Conservation (phyloP, 352 stramenopile species). For the Phytophthora tentaculata region DNA sequence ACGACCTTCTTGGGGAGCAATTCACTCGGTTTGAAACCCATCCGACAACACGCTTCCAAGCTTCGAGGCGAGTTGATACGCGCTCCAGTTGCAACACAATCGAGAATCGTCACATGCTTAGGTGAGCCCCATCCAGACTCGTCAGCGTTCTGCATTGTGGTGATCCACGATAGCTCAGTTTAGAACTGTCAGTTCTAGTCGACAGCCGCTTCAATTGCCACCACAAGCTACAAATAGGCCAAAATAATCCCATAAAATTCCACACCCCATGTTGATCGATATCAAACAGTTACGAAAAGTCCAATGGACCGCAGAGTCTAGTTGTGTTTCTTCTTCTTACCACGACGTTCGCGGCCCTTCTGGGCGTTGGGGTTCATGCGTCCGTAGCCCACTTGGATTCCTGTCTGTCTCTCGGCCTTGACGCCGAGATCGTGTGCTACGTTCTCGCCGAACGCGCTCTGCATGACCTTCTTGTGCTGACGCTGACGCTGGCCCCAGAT, state of each 20-base stretch:
- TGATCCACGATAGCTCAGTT: constrained; percentile 11
- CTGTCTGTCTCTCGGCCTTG: constrained; percentile 90
- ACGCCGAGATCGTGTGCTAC: constrained; percentile 94
- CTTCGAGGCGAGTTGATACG: constrained; percentile 68
- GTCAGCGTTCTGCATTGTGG: constrained; percentile 15
- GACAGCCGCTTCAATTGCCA: constrained; percentile 2
- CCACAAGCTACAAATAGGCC: constrained; percentile 23
- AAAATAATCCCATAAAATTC: constrained; percentile 21
- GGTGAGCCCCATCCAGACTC: constrained; percentile 10
- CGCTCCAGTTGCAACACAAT: constrained; percentile 53
- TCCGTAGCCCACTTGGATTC: constrained; percentile 94
- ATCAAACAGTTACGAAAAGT: constrained; percentile 28
- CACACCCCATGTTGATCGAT: constrained; percentile 15
- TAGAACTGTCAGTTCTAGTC: constrained; percentile 15
- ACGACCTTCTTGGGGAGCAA: constrained; percentile 57
- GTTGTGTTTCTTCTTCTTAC: constrained; percentile 95
- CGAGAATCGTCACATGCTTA: constrained; percentile 51
- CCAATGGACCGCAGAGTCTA: constrained; percentile 38
- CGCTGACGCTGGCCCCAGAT: constrained; percentile 96
- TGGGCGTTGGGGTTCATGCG: constrained; percentile 96
- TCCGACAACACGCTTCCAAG: constrained; percentile 73
- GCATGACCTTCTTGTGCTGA: constrained; percentile 91
- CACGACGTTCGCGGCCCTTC: constrained; percentile 95
- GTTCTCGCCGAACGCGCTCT: constrained; percentile 95
- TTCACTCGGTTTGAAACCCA: constrained; percentile 70